phyloP scores from a whole-genome alignment of 768 basidiomycete species.

The Amanita subjunquillea region DNA sequence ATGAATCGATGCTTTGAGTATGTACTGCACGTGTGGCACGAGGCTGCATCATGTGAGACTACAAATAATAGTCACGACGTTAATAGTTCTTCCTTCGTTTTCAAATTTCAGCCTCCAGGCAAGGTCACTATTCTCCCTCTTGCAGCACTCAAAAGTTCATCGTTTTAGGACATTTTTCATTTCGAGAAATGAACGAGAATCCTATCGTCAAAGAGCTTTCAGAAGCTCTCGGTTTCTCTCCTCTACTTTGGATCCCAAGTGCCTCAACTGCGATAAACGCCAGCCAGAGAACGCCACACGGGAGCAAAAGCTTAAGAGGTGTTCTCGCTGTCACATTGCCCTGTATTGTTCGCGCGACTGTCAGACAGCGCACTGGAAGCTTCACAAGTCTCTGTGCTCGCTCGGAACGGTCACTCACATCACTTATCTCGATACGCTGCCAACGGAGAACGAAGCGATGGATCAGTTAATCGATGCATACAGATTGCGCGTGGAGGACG shows the following conservation, averaged over 20 bases:
- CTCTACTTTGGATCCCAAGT: background rate
- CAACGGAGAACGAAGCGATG: background rate
- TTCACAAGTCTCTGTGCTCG: background rate
- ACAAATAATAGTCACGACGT: too few species aligned
- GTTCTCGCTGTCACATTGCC: background rate
- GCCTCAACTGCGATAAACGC: background rate
- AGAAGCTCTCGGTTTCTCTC: background rate
- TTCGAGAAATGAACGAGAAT: background rate
- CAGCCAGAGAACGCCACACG: background rate
- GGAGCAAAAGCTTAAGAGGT: background rate
- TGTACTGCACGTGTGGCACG: too few species aligned
- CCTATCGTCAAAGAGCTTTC: background rate
- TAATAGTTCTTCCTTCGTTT: too few species aligned
- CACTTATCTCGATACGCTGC: background rate
- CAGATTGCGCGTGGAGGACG: background rate
- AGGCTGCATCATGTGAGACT: too few species aligned
- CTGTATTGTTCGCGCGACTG: constrained; percentile 5
- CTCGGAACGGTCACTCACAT: background rate
- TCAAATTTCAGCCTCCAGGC: too few species aligned
- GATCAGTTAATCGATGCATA: constrained; percentile 1
- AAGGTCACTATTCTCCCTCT: too few species aligned
- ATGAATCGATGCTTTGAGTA: too few species aligned
- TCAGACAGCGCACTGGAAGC: background rate
- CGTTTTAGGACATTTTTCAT: too few species aligned
- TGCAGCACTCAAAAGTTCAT: too few species aligned